These are phyloP conservation scores for Chlorella sorokiniana DNA, from an alignment of 139 green algal genomes.

Conservation along the genomic window DNA sequence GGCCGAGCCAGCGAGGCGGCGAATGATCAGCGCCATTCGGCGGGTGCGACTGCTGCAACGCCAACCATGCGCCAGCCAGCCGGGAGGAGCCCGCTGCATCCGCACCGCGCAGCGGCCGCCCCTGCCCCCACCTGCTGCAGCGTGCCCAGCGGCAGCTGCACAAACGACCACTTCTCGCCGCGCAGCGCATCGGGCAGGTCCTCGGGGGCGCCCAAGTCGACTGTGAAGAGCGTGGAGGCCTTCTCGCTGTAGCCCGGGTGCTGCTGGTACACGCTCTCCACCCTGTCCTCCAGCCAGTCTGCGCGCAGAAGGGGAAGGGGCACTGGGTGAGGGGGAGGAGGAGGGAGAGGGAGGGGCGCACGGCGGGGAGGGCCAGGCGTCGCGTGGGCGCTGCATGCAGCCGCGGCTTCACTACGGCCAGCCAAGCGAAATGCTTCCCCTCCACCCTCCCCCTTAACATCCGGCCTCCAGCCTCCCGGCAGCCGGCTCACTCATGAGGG, in stretches of 20 bases:
- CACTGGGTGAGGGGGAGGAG: background rate
- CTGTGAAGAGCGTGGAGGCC: slow-evolving; percentile 74
- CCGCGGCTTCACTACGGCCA: too few relatives aligned
- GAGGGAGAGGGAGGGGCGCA: background rate
- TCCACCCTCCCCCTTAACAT: background rate
- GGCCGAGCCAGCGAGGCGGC: background rate
- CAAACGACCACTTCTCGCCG: slow-evolving; percentile 97
- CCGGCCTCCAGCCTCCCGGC: background rate
- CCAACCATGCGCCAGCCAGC: too few relatives aligned
- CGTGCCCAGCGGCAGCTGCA: slow-evolving; percentile 90
- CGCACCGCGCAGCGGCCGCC: background rate
- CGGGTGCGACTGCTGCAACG: too few relatives aligned
- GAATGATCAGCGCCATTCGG: background rate
- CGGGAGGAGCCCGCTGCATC: too few relatives aligned
- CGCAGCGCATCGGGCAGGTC: slow-evolving; percentile 91
- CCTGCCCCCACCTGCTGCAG: slow-evolving; percentile 50
- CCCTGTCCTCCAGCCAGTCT: slow-evolving; percentile 85
- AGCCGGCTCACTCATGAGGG: slow-evolving; percentile 78
- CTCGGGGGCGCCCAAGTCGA: slow-evolving; percentile 82
- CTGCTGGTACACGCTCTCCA: slow-evolving; percentile 87
- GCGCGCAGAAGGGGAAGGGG: background rate
- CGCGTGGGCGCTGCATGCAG: too few relatives aligned
- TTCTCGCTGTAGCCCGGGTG: slow-evolving; percentile 86
- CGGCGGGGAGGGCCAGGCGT: too few relatives aligned
- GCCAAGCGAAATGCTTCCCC: too few relatives aligned